Evolutionary conservation across 352 stramenopile genomes (phyloP).

Genomic region (Thalassiosira livingstoniorum): DNA sequence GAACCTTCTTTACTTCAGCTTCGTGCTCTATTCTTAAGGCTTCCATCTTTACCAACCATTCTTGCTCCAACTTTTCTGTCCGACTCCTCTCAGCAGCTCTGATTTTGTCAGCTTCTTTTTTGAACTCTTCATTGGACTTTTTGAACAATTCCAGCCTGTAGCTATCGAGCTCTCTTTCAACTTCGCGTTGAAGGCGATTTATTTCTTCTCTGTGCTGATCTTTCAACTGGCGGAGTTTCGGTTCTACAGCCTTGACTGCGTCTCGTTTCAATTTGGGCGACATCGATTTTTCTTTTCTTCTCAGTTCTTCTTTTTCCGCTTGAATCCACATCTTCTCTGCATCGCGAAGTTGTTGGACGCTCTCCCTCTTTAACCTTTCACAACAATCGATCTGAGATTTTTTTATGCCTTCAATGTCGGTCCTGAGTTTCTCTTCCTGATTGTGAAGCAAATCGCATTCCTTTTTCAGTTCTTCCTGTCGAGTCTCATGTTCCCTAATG

Average conservation of each 20-base stretch:
- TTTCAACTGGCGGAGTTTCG: slow-evolving; percentile 44
- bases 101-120: slow-evolving; percentile 57
- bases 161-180: slow-evolving; percentile 41
- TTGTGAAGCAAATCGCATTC: slow-evolving; percentile 38
- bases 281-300: slow-evolving; percentile 35
- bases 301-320: slow-evolving; percentile 43
- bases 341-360: slow-evolving; percentile 25
- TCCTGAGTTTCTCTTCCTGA: slow-evolving; percentile 4
- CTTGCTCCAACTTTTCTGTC: slow-evolving; percentile 33
- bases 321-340: slow-evolving; percentile 31
- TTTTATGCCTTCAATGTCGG: slow-evolving; percentile 27
- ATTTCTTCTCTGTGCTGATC: slow-evolving; percentile 44
- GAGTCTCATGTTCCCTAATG: slow-evolving; percentile 14
- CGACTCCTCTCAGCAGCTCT: slow-evolving; percentile 36
- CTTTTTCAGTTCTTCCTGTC: slow-evolving; percentile 18
- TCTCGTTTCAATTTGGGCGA: slow-evolving; percentile 47
- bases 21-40: slow-evolving; percentile 20
- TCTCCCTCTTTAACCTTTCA: slow-evolving; percentile 30
- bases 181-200: slow-evolving; percentile 37
- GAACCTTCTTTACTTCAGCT: slow-evolving; percentile 39
- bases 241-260: slow-evolving; percentile 48
- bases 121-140: slow-evolving; percentile 51
- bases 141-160: slow-evolving; percentile 51
- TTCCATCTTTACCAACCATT: slow-evolving; percentile 48
- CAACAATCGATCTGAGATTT: slow-evolving; percentile 32